Base-by-base conservation (phyloP, 148 eudicot genomes). In the Rhododendron griersonianum region DNA sequence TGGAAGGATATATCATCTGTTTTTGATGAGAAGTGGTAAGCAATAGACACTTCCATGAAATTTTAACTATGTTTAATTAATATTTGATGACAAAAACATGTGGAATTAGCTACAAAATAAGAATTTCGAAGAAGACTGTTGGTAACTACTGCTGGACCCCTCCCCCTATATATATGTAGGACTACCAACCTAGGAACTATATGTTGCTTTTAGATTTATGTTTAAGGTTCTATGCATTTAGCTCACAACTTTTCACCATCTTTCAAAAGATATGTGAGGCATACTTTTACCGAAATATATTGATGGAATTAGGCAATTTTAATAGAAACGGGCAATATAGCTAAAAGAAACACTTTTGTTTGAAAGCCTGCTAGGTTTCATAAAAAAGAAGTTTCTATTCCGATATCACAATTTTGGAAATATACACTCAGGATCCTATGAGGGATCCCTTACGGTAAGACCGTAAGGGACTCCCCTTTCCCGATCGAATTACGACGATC, bases 11-110 rank as follows among this genome's bases (percentile, higher is more conserved):
- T 98, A 89, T 95, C 98, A 84, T 80, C 90, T 2, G 82, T 92
- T 88, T 94, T 98, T 76, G 96, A 98, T 78, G 98, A 95, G 90
- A 97, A 95, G 86, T 97, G 99, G 99, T 95, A 93, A 89, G 47
- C 76, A 14, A 25, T 63, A 15, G 74, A 67, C 59, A 67, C 39
- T 48, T 77, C 15, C 45, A 21, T 21, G 69, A 15, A 28, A 23
- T 61, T 50, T 51, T 67, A 83, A 47, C 67, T 23, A 11, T 65
- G n/a, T 37, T 33, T 65, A 14, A 18, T 84, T 53, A 21, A n/a
- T 61, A 5, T 41, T 41, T n/a, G 21, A 41, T 2, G 55, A 18
- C 23, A 41, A 63, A 33, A 53, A 37, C 73, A 51, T 35, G 50
- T 23, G 44, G 48, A 83, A 67, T 83, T 25, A 23, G 23, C 14